Evolutionary conservation across 768 basidiomycete genomes (phyloP).

Genomic region (Exidia glandulosa): DNA sequence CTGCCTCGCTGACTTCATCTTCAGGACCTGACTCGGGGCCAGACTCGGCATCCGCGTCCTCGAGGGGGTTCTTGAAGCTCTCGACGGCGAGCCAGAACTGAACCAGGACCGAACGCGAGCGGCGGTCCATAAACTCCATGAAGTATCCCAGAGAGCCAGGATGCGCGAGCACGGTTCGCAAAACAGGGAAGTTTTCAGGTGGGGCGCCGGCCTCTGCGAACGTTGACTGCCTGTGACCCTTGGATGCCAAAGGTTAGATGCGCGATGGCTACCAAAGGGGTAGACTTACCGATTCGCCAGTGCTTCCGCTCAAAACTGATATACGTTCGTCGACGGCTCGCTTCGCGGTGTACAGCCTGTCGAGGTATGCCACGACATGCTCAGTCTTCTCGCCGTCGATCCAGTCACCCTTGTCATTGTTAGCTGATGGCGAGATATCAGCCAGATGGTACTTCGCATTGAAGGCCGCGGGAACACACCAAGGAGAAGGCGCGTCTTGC

Average conservation of each 20-base stretch:
- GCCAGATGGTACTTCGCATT: not conserved
- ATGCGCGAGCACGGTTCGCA: slow-evolving; percentile 76
- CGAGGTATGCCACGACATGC: slow-evolving; percentile 76
- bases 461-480: slow-evolving; percentile 30
- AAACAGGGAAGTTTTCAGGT: slow-evolving; percentile 3
- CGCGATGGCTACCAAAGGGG: not conserved
- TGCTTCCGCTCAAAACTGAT: slow-evolving; percentile 54
- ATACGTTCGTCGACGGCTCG: slow-evolving; percentile 81
- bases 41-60: slow-evolving; percentile 50
- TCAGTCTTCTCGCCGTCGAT: slow-evolving; percentile 80
- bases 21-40: slow-evolving; percentile 40
- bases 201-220: not conserved
- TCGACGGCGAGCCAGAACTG: slow-evolving; percentile 98
- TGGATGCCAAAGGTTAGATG: not conserved
- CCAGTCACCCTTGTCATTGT: slow-evolving; percentile 81
- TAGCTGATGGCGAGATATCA: slow-evolving; percentile 36
- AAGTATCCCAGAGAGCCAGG: slow-evolving; percentile 89
- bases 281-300: slow-evolving; percentile 45
- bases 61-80: slow-evolving; percentile 94
- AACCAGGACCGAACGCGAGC: slow-evolving; percentile 70
- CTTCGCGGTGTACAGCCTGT: slow-evolving; percentile 82
- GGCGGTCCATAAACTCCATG: slow-evolving; percentile 97
- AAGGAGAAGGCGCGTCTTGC: slow-evolving; percentile 62
- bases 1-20: slow-evolving; percentile 35
- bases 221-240: not conserved